These are phyloP conservation scores for Obelidium mucronatum DNA, from an alignment of 192 early-diverging fungal species.

Conservation along the genomic window DNA sequence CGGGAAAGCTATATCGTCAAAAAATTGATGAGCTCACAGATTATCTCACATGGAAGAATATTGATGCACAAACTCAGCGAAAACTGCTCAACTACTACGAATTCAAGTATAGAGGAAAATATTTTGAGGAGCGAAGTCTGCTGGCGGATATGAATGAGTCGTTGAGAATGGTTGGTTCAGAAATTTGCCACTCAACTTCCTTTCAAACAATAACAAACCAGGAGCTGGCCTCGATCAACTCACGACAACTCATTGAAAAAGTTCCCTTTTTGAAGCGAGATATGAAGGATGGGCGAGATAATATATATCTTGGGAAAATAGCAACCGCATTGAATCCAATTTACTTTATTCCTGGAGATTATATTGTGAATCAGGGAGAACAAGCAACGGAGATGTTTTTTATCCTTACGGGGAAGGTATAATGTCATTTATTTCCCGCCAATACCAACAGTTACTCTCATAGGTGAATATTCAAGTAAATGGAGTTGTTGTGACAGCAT, in stretches of 20 bases:
- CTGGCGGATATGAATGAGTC: constrained; percentile 39
- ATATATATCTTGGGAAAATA: constrained; percentile 36
- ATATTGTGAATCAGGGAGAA: constrained; percentile 35
- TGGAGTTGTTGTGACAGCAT: constrained; percentile 22
- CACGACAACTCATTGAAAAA: constrained; percentile 36
- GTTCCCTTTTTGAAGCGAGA: constrained; percentile 43
- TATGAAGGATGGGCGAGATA: constrained; percentile 42
- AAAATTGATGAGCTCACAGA: constrained; percentile 18
- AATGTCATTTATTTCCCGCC: constrained; percentile 43
- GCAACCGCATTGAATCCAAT: constrained; percentile 37
- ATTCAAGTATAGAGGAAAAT: constrained; percentile 44
- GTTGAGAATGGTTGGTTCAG: constrained; percentile 26
- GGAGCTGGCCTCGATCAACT: constrained; percentile 47
- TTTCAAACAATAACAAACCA: not conserved
- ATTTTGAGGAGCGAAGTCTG: constrained; percentile 33
- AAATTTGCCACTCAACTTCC: not conserved
- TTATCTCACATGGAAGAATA: constrained; percentile 12
- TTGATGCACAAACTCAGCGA: constrained; percentile 1
- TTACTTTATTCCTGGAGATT: constrained; percentile 38
- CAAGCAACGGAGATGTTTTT: constrained; percentile 46
- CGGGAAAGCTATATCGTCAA: constrained; percentile 10
- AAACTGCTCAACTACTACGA: constrained; percentile 38
- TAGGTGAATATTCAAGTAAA: constrained; percentile 36
- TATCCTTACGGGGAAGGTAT: constrained; percentile 35
- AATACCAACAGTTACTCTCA: constrained; percentile 20